These are phyloP conservation scores for Sesbania bispinosa DNA, from an alignment of 306 rosid species.

Conservation along the genomic window DNA sequence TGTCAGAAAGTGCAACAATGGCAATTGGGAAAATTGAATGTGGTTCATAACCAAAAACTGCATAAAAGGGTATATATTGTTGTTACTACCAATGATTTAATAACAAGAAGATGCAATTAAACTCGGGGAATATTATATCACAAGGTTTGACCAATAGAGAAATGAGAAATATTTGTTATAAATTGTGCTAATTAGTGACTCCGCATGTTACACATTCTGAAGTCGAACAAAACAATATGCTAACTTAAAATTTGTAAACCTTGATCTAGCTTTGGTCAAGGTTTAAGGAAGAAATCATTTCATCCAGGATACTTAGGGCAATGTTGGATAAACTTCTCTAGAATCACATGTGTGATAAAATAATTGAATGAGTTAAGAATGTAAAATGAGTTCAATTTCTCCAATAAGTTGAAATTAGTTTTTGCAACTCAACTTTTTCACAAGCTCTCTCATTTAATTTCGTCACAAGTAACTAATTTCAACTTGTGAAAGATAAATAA, in stretches of 20 bases:
- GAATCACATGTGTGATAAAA: background rate
- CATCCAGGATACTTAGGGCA: background rate
- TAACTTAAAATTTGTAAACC: background rate
- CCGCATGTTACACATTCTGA: background rate
- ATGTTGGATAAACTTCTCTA: background rate
- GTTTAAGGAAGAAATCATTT: background rate
- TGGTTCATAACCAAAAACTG: slow-evolving; percentile 92
- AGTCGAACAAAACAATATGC: background rate
- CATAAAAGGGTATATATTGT: background rate
- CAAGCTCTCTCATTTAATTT: no score
- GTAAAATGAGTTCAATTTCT: no score
- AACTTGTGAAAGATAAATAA: no score
- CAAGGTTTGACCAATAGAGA: background rate
- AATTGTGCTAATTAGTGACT: background rate
- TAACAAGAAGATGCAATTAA: background rate
- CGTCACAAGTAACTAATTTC: no score
- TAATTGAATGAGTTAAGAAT: background rate
- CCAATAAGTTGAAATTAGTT: no score
- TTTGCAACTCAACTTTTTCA: no score
- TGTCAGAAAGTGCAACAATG: slow-evolving; percentile 56
- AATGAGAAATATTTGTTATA: background rate
- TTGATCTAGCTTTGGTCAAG: background rate
- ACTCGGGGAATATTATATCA: background rate
- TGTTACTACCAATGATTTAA: background rate
- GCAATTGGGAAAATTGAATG: slow-evolving; percentile 87